These are phyloP conservation scores for Isabelozyma pseudorhagii DNA, from an alignment of 805 yeast species.

Conservation along the genomic window DNA sequence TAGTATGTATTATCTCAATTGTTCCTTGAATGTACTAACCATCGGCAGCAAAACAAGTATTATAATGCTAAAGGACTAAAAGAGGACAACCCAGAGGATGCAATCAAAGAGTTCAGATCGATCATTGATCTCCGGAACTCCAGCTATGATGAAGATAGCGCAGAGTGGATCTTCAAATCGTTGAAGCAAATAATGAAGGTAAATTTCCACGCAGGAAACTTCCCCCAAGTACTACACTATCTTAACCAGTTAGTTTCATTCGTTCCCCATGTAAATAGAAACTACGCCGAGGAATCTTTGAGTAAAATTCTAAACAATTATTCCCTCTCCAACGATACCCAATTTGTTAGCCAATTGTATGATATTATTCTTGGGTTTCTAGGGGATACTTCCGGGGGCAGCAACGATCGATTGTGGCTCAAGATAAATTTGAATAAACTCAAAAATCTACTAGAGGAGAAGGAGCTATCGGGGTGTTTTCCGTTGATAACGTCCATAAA, in stretches of 20 bases:
- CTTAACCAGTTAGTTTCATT: conserved; percentile 20
- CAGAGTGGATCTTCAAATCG: conserved; percentile 37
- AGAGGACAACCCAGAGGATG: conserved; percentile 25
- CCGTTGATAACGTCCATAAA: conserved; percentile 35
- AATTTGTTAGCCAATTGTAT: conserved; percentile 28
- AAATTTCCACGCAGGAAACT: conserved; percentile 18
- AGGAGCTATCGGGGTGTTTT: conserved; percentile 29
- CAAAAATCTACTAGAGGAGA: conserved; percentile 29
- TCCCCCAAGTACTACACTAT: conserved; percentile 17
- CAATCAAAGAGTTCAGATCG: conserved; percentile 19
- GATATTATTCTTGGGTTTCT: conserved; percentile 27
- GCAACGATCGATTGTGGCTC: conserved; percentile 43
- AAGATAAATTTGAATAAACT: conserved; percentile 46
- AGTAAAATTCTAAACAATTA: conserved; percentile 33
- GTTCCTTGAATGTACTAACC: background rate
- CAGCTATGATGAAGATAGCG: conserved; percentile 11
- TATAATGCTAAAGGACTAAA: conserved; percentile 38
- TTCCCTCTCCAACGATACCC: conserved; percentile 21
- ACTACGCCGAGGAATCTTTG: conserved; percentile 38
- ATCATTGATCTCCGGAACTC: conserved; percentile 8
- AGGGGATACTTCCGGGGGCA: conserved; percentile 11
- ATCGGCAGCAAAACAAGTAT: conserved; percentile 25
- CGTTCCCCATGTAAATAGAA: conserved; percentile 25
- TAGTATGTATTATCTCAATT: conserved; percentile 2
- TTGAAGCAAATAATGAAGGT: conserved; percentile 41